Evolutionary conservation across 441 rosid genomes (phyloP), one percentile per base, ranked within the genome.

Genomic region (Adansonia gregorii): DNA sequence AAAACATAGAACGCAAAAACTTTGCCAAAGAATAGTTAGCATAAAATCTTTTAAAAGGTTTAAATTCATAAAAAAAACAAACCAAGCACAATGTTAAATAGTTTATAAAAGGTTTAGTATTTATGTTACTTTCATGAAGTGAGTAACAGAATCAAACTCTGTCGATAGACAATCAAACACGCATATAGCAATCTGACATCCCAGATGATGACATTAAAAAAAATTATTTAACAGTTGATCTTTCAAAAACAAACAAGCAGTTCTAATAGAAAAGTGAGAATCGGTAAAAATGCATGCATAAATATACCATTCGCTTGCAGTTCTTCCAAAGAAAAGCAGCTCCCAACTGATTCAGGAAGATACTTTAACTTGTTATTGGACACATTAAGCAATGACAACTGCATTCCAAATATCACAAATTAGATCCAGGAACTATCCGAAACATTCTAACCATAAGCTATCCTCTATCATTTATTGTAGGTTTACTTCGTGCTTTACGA

Each of bases 311-410:
- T 88, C 64, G 98, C 97, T 81, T 90, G 92, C 67, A 95, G 61
- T 83, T 93, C 99, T 88, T 95, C 99, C 84, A 95, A 86, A 71
- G 99, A 89, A 83, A 89, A 90, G 88, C 98, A 95, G 83, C 97
- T 92, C 78, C 99, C 99, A 79, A 95, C 86, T 79, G 99, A 92
- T 82, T 93, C 98, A 12, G 98, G 98, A 81, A 95, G 93, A 74
- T 91, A 88, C 87, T 88, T 93, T 85, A 93, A 80, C 82, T 89
- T 89, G 88, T 95, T 95, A 83, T 86, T 90, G 68, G 98, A 95
- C 72, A 93, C 90, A 89, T 93, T 91, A 84, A 95, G 82, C 75
- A 95, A 88, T 52, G 89, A 83, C 78, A 95, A 80, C 98, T 95
- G 94, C 94, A 90, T 72, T 41, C 27, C 74, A 83, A 79, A 79